Conservation (phyloP, 2,329 filamentous ascomycete species). For the Neofusicoccum ribis region DNA sequence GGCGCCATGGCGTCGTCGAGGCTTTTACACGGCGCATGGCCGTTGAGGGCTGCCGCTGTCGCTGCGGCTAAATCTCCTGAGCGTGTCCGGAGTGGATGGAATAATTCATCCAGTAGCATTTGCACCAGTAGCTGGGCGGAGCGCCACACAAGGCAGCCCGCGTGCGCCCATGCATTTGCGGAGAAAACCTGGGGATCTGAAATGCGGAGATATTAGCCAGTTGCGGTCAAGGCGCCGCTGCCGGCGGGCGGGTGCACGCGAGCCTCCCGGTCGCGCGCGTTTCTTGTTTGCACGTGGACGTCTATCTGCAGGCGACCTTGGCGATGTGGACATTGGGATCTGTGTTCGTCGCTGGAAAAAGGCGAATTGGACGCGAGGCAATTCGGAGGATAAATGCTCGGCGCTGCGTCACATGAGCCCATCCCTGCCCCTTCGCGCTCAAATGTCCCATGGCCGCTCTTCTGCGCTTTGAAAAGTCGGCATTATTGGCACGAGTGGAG, state of each 20-base stretch:
- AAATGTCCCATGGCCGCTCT: no score
- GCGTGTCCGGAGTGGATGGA: conserved; percentile 13
- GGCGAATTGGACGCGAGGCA: no score
- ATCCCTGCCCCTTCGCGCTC: no score
- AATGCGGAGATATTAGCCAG: conserved; percentile 6
- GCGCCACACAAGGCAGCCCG: not conserved
- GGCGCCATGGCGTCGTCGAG: not conserved
- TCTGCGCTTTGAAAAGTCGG: no score
- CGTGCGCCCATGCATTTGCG: not conserved
- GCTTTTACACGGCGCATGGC: not conserved
- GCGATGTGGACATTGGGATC: no score
- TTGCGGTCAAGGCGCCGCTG: not conserved
- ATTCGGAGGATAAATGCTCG: no score
- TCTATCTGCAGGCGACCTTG: not conserved
- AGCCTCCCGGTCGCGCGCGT: no score
- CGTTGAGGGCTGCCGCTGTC: not conserved
- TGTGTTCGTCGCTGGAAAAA: no score
- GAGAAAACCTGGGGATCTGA: not conserved
- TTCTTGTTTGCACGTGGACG: no score
- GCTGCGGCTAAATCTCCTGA: conserved; percentile 1
- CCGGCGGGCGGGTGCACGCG: not conserved
- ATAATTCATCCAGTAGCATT: not conserved
- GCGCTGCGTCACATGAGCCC: no score
- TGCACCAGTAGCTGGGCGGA: not conserved
- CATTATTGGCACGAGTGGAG: no score